A percentile compares a stretch with the other conserved stretches of the same genome.
phyloP scores from a whole-genome alignment of 2,329 filamentous ascomycete genomes.

The Stagonosporopsis rhizophila region DNA sequence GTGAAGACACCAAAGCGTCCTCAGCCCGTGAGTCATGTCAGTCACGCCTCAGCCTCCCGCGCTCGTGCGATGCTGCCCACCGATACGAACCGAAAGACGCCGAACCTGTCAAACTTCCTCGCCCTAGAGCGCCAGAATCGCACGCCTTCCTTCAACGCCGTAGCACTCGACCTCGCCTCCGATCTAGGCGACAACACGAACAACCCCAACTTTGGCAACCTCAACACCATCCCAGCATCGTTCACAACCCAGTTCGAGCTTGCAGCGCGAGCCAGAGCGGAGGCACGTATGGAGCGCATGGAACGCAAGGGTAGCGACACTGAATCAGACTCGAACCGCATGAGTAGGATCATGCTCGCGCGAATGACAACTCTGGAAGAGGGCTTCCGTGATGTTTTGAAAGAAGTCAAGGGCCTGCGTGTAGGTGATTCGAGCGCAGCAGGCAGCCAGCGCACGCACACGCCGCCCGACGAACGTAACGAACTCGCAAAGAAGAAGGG shows the following conservation, averaged over 20 bases:
- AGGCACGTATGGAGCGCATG: constrained; percentile 29
- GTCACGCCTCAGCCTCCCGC: constrained; percentile 39
- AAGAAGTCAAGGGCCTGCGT: constrained; percentile 74
- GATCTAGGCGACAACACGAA: constrained; percentile 70
- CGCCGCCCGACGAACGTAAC: constrained; percentile 35
- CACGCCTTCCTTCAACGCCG: constrained; percentile 69
- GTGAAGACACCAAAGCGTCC: constrained; percentile 55
- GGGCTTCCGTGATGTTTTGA: constrained; percentile 85
- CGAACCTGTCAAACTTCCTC: constrained; percentile 63
- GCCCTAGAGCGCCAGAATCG: constrained; percentile 56
- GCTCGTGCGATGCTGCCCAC: constrained; percentile 42
- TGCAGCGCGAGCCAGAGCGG: constrained; percentile 36
- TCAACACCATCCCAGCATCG: constrained; percentile 72
- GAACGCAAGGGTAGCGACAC: constrained; percentile 33
- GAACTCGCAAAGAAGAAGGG: constrained; percentile 37
- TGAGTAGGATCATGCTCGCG: constrained; percentile 80
- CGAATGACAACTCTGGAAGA: constrained; percentile 94
- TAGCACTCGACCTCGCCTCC: constrained; percentile 71
- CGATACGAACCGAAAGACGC: constrained; percentile 64
- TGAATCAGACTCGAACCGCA: constrained; percentile 46
- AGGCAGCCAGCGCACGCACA: constrained; percentile 37
- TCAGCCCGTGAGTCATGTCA: constrained; percentile 13
- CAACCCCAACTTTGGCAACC: constrained; percentile 66
- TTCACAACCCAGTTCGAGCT: constrained; percentile 72
- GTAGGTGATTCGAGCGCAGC: constrained; percentile 39